These are phyloP conservation scores for Claviceps maximensis DNA, from an alignment of 2,329 filamentous ascomycete species.

Conservation along the genomic window DNA sequence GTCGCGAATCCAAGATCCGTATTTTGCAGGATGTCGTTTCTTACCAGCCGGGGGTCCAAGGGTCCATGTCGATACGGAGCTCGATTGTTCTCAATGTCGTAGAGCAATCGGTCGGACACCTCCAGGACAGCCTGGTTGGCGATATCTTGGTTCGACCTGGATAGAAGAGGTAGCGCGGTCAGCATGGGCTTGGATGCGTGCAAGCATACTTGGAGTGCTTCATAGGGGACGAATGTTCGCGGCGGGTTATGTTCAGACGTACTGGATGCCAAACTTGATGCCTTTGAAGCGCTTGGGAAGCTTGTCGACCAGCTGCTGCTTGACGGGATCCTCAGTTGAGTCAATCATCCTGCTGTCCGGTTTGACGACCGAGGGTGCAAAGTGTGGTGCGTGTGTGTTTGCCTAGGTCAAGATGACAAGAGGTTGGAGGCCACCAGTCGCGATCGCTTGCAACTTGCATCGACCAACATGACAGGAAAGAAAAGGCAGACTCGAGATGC, in stretches of 20 bases:
- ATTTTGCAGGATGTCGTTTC: slow-evolving; percentile 5
- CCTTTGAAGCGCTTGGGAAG: slow-evolving; percentile 82
- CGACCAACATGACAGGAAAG: slow-evolving; percentile 6
- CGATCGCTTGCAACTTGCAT: background rate
- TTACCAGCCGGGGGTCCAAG: slow-evolving; percentile 66
- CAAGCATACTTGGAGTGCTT: background rate
- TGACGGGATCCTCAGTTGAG: slow-evolving; percentile 5
- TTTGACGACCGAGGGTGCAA: background rate
- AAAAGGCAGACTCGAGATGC: background rate
- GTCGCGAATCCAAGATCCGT: background rate
- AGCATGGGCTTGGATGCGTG: too few species aligned
- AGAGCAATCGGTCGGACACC: slow-evolving; percentile 86
- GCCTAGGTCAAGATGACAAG: slow-evolving; percentile 2
- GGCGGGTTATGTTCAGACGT: background rate
- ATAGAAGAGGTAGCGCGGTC: background rate
- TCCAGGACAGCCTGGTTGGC: slow-evolving; percentile 91
- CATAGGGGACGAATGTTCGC: background rate
- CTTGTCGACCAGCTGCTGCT: slow-evolving; percentile 54
- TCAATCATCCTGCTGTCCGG: slow-evolving; percentile 1
- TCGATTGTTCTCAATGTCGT: slow-evolving; percentile 73
- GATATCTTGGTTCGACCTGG: slow-evolving; percentile 80
- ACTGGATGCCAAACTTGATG: slow-evolving; percentile 72
- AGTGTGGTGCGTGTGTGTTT: background rate
- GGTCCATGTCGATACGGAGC: slow-evolving; percentile 70
- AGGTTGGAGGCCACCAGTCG: slow-evolving; percentile 2